These are phyloP conservation scores for Ogataea ramenticola DNA, from an alignment of 805 yeast genomes.

Conservation along the genomic window DNA sequence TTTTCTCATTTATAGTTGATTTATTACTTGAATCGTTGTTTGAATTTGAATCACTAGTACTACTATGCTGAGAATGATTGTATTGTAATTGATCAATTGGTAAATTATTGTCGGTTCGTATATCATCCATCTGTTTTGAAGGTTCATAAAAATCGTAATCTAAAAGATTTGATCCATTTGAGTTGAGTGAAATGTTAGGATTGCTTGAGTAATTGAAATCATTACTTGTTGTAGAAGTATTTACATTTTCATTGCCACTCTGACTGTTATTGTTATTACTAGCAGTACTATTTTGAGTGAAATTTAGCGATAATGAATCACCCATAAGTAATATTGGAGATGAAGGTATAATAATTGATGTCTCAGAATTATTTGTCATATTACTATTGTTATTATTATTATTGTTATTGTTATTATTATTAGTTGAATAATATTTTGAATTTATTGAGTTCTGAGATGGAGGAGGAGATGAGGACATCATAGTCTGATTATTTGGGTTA, in stretches of 20 bases:
- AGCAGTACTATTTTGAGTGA: conserved; percentile 1
- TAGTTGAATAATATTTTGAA: conserved; percentile 3
- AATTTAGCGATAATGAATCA: not conserved
- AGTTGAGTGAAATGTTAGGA: not conserved
- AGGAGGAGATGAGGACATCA: conserved; percentile 31
- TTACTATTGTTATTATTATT: not conserved
- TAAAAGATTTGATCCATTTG: not conserved
- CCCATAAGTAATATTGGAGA: not conserved
- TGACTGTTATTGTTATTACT: not conserved
- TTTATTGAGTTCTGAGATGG: conserved; percentile 20
- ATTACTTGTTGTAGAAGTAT: not conserved
- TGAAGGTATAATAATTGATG: not conserved
- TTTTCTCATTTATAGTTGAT: no score
- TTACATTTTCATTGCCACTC: not conserved
- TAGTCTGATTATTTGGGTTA: conserved; percentile 2
- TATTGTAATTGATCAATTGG: not conserved
- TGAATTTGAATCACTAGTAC: not conserved
- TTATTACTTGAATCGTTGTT: not conserved
- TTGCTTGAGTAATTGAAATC: not conserved
- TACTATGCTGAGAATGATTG: not conserved
- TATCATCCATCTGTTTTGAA: not conserved
- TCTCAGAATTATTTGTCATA: no score
- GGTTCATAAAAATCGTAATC: conserved; percentile 1
- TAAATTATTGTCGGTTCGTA: not conserved
- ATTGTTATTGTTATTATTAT: not conserved